Percentiles rank a stretch among this genome's conserved stretches.
phyloP scores from a whole-genome alignment of 2,329 filamentous ascomycete species.

The Zarea fungicola region DNA sequence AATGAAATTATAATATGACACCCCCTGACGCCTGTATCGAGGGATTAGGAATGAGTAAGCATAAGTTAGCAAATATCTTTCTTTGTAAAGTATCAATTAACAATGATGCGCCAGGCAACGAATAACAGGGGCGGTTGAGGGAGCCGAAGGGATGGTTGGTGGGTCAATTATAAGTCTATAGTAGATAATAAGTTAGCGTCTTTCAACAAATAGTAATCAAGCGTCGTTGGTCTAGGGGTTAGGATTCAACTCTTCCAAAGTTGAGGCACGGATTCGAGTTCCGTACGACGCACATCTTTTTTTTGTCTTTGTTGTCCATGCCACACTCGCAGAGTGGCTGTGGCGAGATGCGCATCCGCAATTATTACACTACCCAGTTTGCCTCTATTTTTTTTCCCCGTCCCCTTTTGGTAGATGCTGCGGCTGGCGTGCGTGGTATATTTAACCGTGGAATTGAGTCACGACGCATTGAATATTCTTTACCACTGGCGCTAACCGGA shows the following conservation, averaged over 20 bases:
- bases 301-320: conserved; percentile 9
- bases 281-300: conserved; percentile 20
- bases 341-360: not conserved
- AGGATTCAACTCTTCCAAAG: conserved; percentile 25
- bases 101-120: too few relatives aligned
- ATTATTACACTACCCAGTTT: not conserved
- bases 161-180: not conserved
- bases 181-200: conserved; percentile 1
- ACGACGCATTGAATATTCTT: not conserved
- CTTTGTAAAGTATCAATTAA: too few relatives aligned
- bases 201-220: conserved; percentile 5
- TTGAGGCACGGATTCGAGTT: conserved; percentile 25
- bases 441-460: too few relatives aligned
- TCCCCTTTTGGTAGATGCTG: not conserved
- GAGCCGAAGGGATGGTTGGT: not conserved
- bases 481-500: not conserved
- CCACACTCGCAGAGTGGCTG: not conserved
- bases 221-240: conserved; percentile 24
- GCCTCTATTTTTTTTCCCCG: not conserved
- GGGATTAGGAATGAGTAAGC: too few relatives aligned
- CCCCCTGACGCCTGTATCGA: too few relatives aligned
- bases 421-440: too few relatives aligned
- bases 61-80: too few relatives aligned
- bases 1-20: too few relatives aligned
- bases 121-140: not conserved